Percentiles rank a stretch among this genome's conserved stretches.
phyloP scores from a whole-genome alignment of 2,329 filamentous ascomycete species.

The Pseudocercospora pini-densiflorae region DNA sequence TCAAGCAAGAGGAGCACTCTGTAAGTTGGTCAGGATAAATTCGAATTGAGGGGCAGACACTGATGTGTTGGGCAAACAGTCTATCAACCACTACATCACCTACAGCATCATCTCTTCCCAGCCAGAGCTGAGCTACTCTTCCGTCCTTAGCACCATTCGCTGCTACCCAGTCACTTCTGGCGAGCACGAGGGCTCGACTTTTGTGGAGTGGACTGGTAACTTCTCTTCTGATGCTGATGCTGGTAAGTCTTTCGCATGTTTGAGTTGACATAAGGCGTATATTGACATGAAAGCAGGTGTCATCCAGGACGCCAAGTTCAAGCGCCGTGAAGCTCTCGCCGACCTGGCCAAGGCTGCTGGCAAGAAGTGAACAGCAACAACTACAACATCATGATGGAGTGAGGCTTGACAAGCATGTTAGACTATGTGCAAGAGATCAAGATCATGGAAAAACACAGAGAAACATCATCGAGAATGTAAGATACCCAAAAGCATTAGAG shows the following conservation, averaged over 20 bases:
- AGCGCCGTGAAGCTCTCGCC: conserved; percentile 71
- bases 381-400: background rate
- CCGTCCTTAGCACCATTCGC: conserved; percentile 69
- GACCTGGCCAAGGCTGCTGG: conserved; percentile 59
- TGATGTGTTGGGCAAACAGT: conserved; percentile 44
- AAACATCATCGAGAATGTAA: conserved; percentile 14
- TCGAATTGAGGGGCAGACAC: background rate
- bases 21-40: conserved; percentile 49
- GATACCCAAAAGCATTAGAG: background rate
- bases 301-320: conserved; percentile 76
- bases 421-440: background rate
- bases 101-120: conserved; percentile 72
- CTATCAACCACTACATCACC: conserved; percentile 75
- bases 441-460: conserved; percentile 8
- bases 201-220: conserved; percentile 67
- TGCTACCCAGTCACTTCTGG: conserved; percentile 70
- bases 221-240: conserved; percentile 74
- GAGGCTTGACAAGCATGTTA: background rate
- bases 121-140: conserved; percentile 68
- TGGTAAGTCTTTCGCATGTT: conserved; percentile 51
- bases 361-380: conserved; percentile 32
- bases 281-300: conserved; percentile 55
- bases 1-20: conserved; percentile 78
- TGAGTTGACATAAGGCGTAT: background rate
- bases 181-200: conserved; percentile 66